Base-by-base conservation (phyloP, 345 rosid species). In the Trapa incisa region DNA sequence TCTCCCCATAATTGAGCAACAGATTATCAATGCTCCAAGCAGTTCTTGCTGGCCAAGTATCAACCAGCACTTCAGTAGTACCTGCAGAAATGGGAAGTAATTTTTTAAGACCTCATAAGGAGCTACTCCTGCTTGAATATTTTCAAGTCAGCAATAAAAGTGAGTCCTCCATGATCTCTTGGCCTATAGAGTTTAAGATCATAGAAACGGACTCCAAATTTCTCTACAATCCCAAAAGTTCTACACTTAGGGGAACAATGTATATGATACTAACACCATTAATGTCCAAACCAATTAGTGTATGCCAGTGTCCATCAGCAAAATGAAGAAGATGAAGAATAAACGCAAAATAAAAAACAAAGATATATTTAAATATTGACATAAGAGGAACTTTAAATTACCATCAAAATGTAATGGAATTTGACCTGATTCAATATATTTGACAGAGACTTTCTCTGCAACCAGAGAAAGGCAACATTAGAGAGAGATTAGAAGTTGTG, bases 11-110 rank as follows among this genome's bases (percentile, higher is more conserved):
- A 63, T 82, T 84, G 65, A 65, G 68, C 58, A 80, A 71, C 33
- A 93, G 77, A 64, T 86, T 85, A 72, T 85, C 97, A 76, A 85
- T 74, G 63, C 92, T 82, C 96, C 97, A 93, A n/a, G 79, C 75
- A 66, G 58, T 84, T 80, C 84, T 85, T 39, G 98, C 98, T 67
- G 96, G 90, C 98, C 98, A 93, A 71, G 81, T 68, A 73, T 88
- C 86, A 76, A 90, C 82, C 69, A 93, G 80, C 73, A 89, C 81
- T 80, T 67, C 64, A 93, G 83, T 78, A 89, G 79, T 77, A 88
- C 89, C 98, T 93, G 81, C 68, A 29, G 76, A 38, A 37, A 32
- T 63, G 72, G 61, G 7, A 72, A 48, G 35, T 66, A 57, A 52
- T 42, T 61, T 33, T 37, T 14, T 56, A 57, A 56, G 29, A 45